phyloP scores from a whole-genome alignment of 2,329 filamentous ascomycete species.

The Leptographium wingfieldii region DNA sequence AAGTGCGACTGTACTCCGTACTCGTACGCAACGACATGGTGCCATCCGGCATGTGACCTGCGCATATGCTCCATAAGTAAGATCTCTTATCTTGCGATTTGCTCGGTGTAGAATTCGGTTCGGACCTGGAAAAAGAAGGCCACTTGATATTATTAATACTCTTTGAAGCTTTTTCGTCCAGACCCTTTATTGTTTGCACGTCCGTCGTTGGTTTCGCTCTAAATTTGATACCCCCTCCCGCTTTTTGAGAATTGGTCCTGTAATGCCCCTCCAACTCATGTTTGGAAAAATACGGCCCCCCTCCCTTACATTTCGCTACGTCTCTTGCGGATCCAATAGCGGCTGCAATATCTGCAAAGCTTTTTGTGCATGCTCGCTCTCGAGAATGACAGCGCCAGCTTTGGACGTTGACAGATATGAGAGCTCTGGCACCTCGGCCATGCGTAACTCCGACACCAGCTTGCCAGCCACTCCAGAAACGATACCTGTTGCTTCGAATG shows the following conservation, averaged over 20 bases:
- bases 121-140: no score
- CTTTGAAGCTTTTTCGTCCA: no score
- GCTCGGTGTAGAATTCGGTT: no score
- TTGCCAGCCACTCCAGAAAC: conserved; percentile 85
- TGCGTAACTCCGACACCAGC: conserved; percentile 59
- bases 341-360: conserved; percentile 59
- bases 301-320: conserved; percentile 6
- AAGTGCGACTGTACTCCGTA: no score
- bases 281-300: not conserved
- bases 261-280: not conserved
- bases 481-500: conserved; percentile 83
- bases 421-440: conserved; percentile 54
- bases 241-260: not conserved
- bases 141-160: no score
- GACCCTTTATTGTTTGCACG: no score
- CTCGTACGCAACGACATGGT: no score
- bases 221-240: not conserved
- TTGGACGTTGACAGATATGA: conserved; percentile 83
- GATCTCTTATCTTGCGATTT: no score
- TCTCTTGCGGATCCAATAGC: conserved; percentile 22
- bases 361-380: conserved; percentile 57
- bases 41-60: no score
- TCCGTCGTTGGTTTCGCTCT: no score
- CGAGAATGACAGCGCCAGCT: conserved; percentile 80
- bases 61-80: no score